Conservation (phyloP, 352 stramenopile species). For the Globisporangium spiculum region DNA sequence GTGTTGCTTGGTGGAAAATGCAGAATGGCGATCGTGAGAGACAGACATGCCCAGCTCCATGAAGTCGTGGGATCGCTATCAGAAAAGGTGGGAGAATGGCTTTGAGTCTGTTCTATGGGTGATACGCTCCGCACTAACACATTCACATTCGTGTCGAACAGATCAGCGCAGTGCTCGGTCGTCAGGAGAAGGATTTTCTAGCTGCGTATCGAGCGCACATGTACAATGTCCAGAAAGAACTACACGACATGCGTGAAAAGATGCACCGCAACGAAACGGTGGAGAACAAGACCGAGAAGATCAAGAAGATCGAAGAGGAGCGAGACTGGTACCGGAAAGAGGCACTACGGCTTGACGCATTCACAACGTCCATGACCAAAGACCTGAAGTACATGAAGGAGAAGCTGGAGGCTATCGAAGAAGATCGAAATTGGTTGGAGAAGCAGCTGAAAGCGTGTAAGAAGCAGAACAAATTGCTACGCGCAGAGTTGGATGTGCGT, state of each 20-base stretch:
- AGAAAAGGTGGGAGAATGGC: conserved; percentile 49
- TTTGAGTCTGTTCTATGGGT: not conserved
- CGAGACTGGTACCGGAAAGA: conserved; percentile 94
- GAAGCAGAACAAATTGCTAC: conserved; percentile 92
- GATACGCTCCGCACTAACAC: not conserved
- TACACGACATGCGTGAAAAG: conserved; percentile 89
- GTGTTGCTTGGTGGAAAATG: not conserved
- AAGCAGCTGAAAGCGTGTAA: conserved; percentile 93
- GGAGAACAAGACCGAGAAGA: conserved; percentile 88
- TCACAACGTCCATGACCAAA: conserved; percentile 90
- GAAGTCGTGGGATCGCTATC: conserved; percentile 79
- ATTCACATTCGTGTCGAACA: conserved; percentile 9
- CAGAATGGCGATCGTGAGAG: conserved; percentile 77
- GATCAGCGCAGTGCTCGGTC: conserved; percentile 86
- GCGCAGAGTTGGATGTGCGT: conserved; percentile 73
- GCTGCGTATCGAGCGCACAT: conserved; percentile 93
- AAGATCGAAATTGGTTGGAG: conserved; percentile 90
- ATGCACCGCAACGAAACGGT: conserved; percentile 87
- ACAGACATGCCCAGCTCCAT: conserved; percentile 79
- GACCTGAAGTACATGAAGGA: conserved; percentile 92
- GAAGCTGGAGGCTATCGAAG: conserved; percentile 88
- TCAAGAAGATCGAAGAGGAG: conserved; percentile 92
- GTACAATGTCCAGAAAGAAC: conserved; percentile 94
- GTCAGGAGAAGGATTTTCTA: conserved; percentile 92
- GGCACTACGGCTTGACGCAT: conserved; percentile 86